Percentiles rank a stretch among this genome's conserved stretches.
phyloP scores from a whole-genome alignment of 78 protist genomes.

The Dictyostelium brefeldianum region DNA sequence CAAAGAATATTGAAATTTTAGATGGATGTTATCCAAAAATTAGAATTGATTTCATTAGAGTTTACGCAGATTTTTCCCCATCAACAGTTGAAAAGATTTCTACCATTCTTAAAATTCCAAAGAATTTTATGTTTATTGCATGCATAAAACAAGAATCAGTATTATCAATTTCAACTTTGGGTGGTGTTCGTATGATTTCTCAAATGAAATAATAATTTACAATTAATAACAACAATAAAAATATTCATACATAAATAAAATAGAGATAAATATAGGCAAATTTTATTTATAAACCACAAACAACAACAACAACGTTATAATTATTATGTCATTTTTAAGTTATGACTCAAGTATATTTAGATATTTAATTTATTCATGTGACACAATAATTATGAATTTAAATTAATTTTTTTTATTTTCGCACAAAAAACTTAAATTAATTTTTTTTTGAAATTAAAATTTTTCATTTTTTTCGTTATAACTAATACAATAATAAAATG shows the following conservation, averaged over 20 bases:
- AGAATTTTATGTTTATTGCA: conserved; percentile 81
- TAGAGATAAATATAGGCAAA: too few relatives aligned
- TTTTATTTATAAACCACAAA: too few relatives aligned
- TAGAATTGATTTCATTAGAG: conserved; percentile 72
- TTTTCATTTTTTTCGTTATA: too few relatives aligned
- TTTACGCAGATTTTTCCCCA: conserved; percentile 23
- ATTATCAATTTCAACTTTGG: conserved; percentile 40
- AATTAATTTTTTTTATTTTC: too few relatives aligned
- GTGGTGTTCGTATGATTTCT: conserved; percentile 78
- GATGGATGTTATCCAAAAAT: conserved; percentile 81
- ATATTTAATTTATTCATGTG: too few relatives aligned
- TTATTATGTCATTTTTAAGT: too few relatives aligned
- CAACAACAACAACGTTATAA: too few relatives aligned
- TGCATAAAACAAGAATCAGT: conserved; percentile 49
- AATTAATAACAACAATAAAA: neutral
- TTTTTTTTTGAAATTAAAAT: too few relatives aligned
- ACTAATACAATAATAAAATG: neutral
- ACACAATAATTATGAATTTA: too few relatives aligned
- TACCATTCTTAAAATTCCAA: conserved; percentile 14
- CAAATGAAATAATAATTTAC: neutral
- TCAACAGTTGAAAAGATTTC: conserved; percentile 51
- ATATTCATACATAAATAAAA: too few relatives aligned
- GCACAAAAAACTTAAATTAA: too few relatives aligned
- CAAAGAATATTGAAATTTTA: conserved; percentile 34
- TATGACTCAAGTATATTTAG: too few relatives aligned